Conservation (phyloP, 2,329 filamentous ascomycete species). For the Pyricularia pennisetigena region DNA sequence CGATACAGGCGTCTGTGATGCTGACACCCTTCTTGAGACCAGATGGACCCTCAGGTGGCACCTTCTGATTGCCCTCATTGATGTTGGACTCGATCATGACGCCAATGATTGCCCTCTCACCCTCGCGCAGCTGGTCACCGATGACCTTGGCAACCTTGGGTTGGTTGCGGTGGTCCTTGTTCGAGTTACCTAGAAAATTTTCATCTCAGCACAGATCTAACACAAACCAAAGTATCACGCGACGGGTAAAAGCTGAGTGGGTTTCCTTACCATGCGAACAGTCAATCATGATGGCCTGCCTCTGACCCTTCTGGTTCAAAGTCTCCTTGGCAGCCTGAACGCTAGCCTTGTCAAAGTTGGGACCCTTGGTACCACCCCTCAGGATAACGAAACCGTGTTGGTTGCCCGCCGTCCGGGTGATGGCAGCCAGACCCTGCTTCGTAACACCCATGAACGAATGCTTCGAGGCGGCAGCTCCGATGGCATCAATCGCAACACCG, state of each 20-base stretch:
- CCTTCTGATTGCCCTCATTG: slow-evolving; percentile 82
- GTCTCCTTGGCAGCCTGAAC: slow-evolving; percentile 71
- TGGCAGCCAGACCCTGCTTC: slow-evolving; percentile 89
- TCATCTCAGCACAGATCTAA: slow-evolving; percentile 1
- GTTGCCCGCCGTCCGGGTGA: slow-evolving; percentile 89
- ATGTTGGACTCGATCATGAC: slow-evolving; percentile 99
- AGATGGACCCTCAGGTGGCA: slow-evolving; percentile 69
- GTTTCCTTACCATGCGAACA: slow-evolving; percentile 82
- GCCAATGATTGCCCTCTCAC: slow-evolving; percentile 81
- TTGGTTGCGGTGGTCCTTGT: slow-evolving; percentile 96
- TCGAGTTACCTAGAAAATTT: slow-evolving; percentile 67
- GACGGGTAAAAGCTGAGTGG: background rate
- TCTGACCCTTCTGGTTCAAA: slow-evolving; percentile 63
- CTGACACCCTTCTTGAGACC: slow-evolving; percentile 81
- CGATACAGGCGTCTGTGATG: slow-evolving; percentile 95
- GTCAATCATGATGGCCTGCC: slow-evolving; percentile 85
- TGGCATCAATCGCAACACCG: slow-evolving; percentile 86
- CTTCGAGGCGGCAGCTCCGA: slow-evolving; percentile 77
- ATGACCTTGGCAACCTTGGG: slow-evolving; percentile 80
- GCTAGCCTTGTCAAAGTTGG: slow-evolving; percentile 89
- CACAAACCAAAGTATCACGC: no score
- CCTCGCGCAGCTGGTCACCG: slow-evolving; percentile 75
- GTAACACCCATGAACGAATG: slow-evolving; percentile 96
- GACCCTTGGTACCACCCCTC: slow-evolving; percentile 82
- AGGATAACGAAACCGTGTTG: slow-evolving; percentile 96